Evolutionary conservation across 495 filamentous ascomycete genomes (phyloP).

Genomic region (Letharia columbiana): DNA sequence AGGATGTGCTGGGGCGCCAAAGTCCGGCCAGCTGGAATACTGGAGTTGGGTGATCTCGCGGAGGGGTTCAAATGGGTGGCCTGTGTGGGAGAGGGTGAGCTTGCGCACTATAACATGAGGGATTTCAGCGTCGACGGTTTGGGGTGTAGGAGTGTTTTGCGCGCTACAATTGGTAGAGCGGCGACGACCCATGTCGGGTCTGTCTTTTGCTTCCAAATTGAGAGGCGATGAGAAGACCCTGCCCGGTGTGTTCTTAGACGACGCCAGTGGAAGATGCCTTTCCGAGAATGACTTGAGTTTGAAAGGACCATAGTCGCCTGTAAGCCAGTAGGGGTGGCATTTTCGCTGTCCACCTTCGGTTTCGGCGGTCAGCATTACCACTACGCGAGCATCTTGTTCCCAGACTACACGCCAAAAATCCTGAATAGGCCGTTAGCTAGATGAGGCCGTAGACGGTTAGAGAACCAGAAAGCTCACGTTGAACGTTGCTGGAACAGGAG

Average conservation of each 20-base stretch:
- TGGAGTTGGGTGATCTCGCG: conserved; percentile 94
- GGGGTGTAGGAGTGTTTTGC: conserved; percentile 21
- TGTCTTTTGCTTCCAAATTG: conserved; percentile 1
- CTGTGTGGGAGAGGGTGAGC: conserved; percentile 70
- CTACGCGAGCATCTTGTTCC: conserved; percentile 89
- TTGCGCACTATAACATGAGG: conserved; percentile 79
- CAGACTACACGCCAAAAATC: conserved; percentile 98
- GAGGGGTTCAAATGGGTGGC: conserved; percentile 73
- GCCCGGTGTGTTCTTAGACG: conserved; percentile 26
- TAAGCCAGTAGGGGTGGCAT: conserved; percentile 87
- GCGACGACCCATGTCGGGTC: conserved; percentile 21
- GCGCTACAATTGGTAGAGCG: conserved; percentile 22
- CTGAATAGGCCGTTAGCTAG: conserved; percentile 36
- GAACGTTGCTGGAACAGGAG: conserved; percentile 86
- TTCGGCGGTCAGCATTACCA: conserved; percentile 97
- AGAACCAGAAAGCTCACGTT: conserved; percentile 48
- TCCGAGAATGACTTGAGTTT: conserved; percentile 71
- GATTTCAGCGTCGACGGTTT: conserved; percentile 39
- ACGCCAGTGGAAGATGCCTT: conserved; percentile 66
- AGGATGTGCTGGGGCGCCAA: conserved; percentile 85
- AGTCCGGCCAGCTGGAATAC: conserved; percentile 92
- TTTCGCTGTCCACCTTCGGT: conserved; percentile 89
- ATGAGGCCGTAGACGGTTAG: conserved; percentile 5
- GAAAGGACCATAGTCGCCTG: conserved; percentile 70
- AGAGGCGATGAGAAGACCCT: conserved; percentile 16